Evolutionary conservation across 345 rosid species (phyloP).

Genomic region (Ceriops tagal): DNA sequence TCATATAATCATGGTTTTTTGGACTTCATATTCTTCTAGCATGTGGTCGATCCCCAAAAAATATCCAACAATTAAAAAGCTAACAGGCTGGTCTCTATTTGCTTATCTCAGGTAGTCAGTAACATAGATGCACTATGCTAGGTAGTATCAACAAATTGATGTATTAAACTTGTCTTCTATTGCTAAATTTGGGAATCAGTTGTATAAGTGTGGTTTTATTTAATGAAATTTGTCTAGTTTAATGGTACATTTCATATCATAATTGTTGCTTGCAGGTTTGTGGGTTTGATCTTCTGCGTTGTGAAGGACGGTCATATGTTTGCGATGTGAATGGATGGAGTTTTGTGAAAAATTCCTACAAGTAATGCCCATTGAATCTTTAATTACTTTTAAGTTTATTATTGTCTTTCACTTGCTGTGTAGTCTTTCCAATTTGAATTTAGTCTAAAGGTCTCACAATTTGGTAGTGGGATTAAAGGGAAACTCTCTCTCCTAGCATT

Average conservation of each 20-base stretch:
- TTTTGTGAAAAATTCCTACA: conserved; percentile 97
- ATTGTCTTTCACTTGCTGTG: not conserved
- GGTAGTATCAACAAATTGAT: not conserved
- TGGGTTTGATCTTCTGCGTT: conserved; percentile 97
- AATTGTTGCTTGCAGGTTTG: conserved; percentile 63
- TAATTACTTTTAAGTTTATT: not conserved
- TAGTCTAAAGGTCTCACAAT: not conserved
- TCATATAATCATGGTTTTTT: not conserved
- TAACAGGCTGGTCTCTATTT: not conserved
- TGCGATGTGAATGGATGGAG: conserved; percentile 99
- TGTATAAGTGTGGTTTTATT: not conserved
- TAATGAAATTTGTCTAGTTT: not conserved
- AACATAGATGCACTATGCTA: not conserved
- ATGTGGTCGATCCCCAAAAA: too few relatives aligned
- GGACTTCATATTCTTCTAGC: not conserved
- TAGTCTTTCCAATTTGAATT: not conserved
- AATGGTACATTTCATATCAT: not conserved
- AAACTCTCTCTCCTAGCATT: too few relatives aligned
- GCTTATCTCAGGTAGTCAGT: not conserved
- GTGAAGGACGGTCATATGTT: conserved; percentile 93
- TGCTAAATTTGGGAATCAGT: not conserved
- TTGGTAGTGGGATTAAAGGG: too few relatives aligned
- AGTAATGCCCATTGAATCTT: conserved; percentile 44
- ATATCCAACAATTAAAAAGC: too few relatives aligned
- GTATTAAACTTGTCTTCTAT: not conserved